Percentiles rank a stretch among this genome's conserved stretches.
phyloP scores from a whole-genome alignment of 2,329 filamentous ascomycete genomes.

The Raffaelea deltoideospora region DNA sequence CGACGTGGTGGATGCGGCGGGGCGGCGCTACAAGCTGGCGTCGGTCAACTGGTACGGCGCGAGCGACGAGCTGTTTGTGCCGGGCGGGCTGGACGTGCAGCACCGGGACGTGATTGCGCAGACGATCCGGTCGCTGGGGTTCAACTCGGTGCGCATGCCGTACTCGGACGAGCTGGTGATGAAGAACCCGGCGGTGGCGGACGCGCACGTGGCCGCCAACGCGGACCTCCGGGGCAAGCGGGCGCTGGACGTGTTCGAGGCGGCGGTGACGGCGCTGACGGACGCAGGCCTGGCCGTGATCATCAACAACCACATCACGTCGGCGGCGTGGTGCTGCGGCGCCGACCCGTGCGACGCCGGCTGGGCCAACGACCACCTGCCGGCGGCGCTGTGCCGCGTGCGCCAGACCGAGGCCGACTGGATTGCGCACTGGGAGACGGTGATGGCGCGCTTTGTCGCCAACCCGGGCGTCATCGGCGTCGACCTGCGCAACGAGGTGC shows the following conservation, averaged over 20 bases:
- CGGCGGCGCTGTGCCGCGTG: slow-evolving; percentile 40
- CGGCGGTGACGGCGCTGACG: slow-evolving; percentile 43
- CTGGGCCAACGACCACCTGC: slow-evolving; percentile 50
- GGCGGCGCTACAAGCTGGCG: slow-evolving; percentile 43
- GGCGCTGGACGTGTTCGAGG: slow-evolving; percentile 46
- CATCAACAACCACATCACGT: slow-evolving; percentile 57
- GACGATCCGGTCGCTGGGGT: slow-evolving; percentile 45
- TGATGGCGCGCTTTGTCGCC: slow-evolving; percentile 43
- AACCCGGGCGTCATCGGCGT: slow-evolving; percentile 50
- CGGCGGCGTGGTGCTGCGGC: slow-evolving; percentile 54
- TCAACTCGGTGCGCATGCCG: slow-evolving; percentile 55
- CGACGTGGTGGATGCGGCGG: slow-evolving; percentile 41
- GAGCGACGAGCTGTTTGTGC: slow-evolving; percentile 50
- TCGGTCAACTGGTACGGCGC: slow-evolving; percentile 60
- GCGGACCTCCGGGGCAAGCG: slow-evolving; percentile 39
- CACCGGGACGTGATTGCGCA: slow-evolving; percentile 45
- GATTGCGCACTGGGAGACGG: slow-evolving; percentile 49
- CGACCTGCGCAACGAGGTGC: slow-evolving; percentile 54
- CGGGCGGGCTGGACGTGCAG: slow-evolving; percentile 46
- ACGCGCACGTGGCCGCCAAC: slow-evolving; percentile 39
- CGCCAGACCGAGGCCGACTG: slow-evolving; percentile 49
- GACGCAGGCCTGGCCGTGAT: slow-evolving; percentile 49
- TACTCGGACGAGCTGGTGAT: slow-evolving; percentile 56
- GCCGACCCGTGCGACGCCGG: slow-evolving; percentile 51
- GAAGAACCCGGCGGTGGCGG: slow-evolving; percentile 38